A percentile compares a stretch with the other conserved stretches of the same genome.
phyloP scores from a whole-genome alignment of 345 rosid genomes.

The Noccaea bulbosa region DNA sequence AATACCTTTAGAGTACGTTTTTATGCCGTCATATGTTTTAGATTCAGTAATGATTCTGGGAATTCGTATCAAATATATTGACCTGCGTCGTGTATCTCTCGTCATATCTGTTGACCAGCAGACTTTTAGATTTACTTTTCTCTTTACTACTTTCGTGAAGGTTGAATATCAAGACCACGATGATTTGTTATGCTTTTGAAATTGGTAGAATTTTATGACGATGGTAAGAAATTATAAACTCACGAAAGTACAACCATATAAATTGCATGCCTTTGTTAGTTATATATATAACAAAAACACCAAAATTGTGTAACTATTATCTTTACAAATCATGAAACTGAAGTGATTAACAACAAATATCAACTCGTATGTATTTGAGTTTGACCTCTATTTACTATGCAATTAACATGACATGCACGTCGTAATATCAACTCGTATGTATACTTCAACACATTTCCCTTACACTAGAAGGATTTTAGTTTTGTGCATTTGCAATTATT shows the following conservation, averaged over 20 bases:
- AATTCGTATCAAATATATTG: constrained; percentile 38
- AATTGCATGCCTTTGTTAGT: too few relatives aligned
- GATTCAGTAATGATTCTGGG: constrained; percentile 31
- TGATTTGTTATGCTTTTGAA: background rate
- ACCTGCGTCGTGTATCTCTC: constrained; percentile 42
- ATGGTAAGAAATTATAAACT: too few relatives aligned
- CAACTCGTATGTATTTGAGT: background rate
- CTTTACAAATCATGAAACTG: too few relatives aligned
- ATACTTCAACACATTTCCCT: background rate
- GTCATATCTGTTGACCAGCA: constrained; percentile 33
- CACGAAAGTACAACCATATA: too few relatives aligned
- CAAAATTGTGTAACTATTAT: too few relatives aligned
- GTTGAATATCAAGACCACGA: background rate
- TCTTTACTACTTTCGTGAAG: constrained; percentile 11
- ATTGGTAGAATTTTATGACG: too few relatives aligned
- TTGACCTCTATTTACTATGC: background rate
- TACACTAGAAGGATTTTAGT: constrained; percentile 1
- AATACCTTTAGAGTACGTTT: constrained; percentile 15
- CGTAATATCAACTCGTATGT: background rate
- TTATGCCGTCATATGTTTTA: constrained; percentile 15
- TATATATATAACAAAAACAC: too few relatives aligned
- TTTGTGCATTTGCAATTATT: constrained; percentile 29
- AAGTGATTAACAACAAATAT: too few relatives aligned
- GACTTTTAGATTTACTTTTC: constrained; percentile 10
- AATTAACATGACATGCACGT: constrained; percentile 20